Evolutionary conservation across 1,284 basidiomycete genomes (phyloP).

Genomic region (Waitea zeae): DNA sequence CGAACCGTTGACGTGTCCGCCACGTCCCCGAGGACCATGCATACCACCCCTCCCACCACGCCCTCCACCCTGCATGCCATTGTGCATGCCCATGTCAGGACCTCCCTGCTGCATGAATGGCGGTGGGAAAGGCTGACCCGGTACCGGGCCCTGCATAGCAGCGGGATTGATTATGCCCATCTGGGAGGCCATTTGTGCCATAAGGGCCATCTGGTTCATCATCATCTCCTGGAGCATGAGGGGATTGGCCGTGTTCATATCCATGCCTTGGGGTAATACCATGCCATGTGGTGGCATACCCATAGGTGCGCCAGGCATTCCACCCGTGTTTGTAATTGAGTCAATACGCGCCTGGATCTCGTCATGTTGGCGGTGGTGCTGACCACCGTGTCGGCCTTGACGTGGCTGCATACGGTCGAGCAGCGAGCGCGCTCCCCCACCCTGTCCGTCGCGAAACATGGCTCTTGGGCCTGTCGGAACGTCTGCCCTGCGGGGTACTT

Average conservation of each 20-base stretch:
- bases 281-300: neutral
- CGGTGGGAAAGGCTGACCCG: constrained; percentile 24
- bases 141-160: constrained; percentile 31
- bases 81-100: too few species aligned
- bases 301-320: constrained; percentile 27
- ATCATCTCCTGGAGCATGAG: constrained; percentile 71
- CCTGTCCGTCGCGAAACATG: constrained; percentile 41
- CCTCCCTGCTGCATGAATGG: too few species aligned
- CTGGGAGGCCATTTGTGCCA: constrained; percentile 63
- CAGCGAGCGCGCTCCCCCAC: constrained; percentile 21
- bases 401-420: constrained; percentile 57
- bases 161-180: constrained; percentile 53
- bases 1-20: constrained; percentile 11
- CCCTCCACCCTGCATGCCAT: constrained; percentile 20
- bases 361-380: constrained; percentile 19
- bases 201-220: constrained; percentile 74
- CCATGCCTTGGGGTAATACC: too few species aligned
- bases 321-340: constrained; percentile 42
- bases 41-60: constrained; percentile 19
- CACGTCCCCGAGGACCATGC: constrained; percentile 10
- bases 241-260: constrained; percentile 53
- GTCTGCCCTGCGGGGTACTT: constrained; percentile 53
- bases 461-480: constrained; percentile 66
- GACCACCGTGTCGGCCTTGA: constrained; percentile 14
- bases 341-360: constrained; percentile 65